Base-by-base conservation (phyloP, 129 eudicot species). In the Cynara cardunculus region DNA sequence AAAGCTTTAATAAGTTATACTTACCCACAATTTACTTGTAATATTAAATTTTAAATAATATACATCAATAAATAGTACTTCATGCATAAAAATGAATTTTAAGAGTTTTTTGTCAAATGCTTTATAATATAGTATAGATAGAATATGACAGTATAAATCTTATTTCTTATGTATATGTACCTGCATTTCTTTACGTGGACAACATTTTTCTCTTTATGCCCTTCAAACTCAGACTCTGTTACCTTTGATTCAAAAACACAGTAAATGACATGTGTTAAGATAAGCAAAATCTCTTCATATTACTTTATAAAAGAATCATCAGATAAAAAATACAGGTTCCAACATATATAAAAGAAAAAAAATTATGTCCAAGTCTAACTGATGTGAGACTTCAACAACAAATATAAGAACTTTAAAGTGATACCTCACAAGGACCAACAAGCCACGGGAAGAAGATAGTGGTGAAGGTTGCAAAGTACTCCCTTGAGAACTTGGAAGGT, bases 181-280 rank as follows among this genome's bases (percentile, higher is more conserved):
- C 99, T 95, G 99, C 99, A 95, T 89, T 95, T 92, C 79, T 84
- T 87, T 73, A 95, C 34, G 81, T 90, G 79, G 75, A 89, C 94
- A 6, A 95, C 90, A 74, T 92, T 92, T 71, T 85, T 92, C 93
- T 95, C 99, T 81, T 27, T 84, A 85, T 41, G 64, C 18, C 97
- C 98, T 19, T 91, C 83, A 70, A 94, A 46, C 79, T 90, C 96
- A 0, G 97, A 92, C 71, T 89, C 94, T 78, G 44, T 90, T 81
- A 94, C 94, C 98, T 94, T 78, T 69, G 19, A 75, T 65, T 46
- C 3, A 30, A 65, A 34, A 37, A 41, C 27, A 76, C 2, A 56
- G 8, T 19, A 56, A 12, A 56, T 18, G 65, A 56, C 2, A 56
- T 0, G 65, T 56, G 65, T 18, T 56, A 56, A 5, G 10, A 56